These are phyloP conservation scores for Jimgerdemannia flammicorona DNA, from an alignment of 192 early-diverging fungal species.

Conservation along the genomic window DNA sequence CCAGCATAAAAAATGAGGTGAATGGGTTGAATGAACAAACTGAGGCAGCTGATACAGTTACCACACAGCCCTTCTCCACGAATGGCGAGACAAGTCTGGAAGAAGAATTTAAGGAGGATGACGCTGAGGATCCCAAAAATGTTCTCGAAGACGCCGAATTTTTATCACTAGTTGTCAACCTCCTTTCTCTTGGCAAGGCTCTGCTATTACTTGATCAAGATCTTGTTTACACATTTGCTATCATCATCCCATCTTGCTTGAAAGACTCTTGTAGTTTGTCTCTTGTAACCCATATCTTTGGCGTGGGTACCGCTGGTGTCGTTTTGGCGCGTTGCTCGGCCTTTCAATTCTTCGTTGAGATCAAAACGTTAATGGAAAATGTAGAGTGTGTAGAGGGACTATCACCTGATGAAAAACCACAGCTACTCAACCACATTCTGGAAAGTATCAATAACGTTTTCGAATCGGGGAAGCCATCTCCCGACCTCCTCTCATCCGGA, in stretches of 20 bases:
- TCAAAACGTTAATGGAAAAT: neutral
- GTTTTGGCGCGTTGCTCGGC: neutral
- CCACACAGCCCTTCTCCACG: too few species aligned
- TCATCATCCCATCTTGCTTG: neutral
- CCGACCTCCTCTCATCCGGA: neutral
- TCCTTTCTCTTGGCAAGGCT: neutral
- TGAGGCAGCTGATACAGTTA: too few species aligned
- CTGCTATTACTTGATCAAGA: neutral
- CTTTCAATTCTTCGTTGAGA: neutral
- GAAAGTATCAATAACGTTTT: neutral
- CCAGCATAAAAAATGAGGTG: too few species aligned
- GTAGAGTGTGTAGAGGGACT: neutral
- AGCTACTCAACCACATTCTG: neutral
- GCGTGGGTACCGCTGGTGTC: neutral
- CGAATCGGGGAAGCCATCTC: neutral
- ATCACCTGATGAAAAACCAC: neutral
- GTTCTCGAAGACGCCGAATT: neutral
- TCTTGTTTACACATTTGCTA: neutral
- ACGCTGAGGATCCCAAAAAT: neutral
- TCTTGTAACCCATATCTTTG: neutral
- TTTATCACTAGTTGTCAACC: neutral
- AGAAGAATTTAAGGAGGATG: neutral
- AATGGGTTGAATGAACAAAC: too few species aligned
- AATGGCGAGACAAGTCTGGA: neutral
- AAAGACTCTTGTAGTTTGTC: neutral